Percentiles rank a stretch among this genome's conserved stretches.
phyloP scores from a whole-genome alignment of 2,329 filamentous ascomycete species.

The Venturia oleaginea region DNA sequence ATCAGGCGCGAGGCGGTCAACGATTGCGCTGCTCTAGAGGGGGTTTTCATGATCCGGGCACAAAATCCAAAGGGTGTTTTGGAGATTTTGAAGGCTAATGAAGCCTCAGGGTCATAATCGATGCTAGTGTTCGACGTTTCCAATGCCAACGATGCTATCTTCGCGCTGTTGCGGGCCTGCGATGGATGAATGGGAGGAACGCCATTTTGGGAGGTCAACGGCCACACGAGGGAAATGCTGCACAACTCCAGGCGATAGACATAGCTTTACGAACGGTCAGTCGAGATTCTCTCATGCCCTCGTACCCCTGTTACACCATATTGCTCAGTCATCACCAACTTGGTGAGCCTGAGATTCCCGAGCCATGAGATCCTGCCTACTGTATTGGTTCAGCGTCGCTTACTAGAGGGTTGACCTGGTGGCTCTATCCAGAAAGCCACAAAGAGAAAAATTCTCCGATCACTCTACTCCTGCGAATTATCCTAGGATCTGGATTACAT shows the following conservation, averaged over 20 bases:
- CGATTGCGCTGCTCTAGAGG: background rate
- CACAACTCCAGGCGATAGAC: constrained; percentile 40
- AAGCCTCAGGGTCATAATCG: constrained; percentile 44
- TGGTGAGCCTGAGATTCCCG: background rate
- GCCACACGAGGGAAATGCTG: constrained; percentile 37
- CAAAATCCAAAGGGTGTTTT: background rate
- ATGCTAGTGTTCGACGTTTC: constrained; percentile 51
- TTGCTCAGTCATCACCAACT: background rate
- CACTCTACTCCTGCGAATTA: background rate
- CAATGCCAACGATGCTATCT: constrained; percentile 54
- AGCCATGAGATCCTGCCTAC: background rate
- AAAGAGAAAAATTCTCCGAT: background rate
- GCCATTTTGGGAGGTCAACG: constrained; percentile 43
- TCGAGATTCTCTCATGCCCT: constrained; percentile 10
- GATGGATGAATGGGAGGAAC: constrained; percentile 49
- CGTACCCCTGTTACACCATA: background rate
- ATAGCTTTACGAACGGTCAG: constrained; percentile 40
- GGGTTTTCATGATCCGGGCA: background rate
- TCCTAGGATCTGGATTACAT: background rate
- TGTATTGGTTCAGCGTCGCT: background rate
- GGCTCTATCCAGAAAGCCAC: background rate
- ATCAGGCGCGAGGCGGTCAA: background rate
- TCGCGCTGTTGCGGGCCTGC: constrained; percentile 46
- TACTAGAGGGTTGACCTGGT: background rate
- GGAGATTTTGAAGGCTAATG: background rate